Conservation (phyloP, 1,284 basidiomycete species). For the Ceratobasidium sp. region DNA sequence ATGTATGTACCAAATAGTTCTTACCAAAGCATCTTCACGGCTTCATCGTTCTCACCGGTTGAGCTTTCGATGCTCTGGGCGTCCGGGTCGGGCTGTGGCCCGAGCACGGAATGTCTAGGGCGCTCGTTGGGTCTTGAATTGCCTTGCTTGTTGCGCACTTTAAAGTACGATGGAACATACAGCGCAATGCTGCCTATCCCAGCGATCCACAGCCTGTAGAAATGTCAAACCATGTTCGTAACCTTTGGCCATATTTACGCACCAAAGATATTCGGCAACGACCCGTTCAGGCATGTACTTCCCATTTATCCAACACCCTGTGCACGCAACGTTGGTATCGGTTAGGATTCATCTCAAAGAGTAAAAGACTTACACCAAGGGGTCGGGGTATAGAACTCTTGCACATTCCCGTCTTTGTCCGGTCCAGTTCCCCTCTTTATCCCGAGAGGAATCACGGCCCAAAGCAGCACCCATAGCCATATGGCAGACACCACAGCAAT, state of each 20-base stretch:
- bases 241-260: neutral
- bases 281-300: slow-evolving; percentile 21
- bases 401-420: slow-evolving; percentile 4
- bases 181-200: slow-evolving; percentile 31
- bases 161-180: slow-evolving; percentile 36
- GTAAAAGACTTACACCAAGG: slow-evolving; percentile 33
- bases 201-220: slow-evolving; percentile 38
- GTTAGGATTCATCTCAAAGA: neutral
- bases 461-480: slow-evolving; percentile 34
- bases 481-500: slow-evolving; percentile 16
- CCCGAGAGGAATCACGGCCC: slow-evolving; percentile 17
- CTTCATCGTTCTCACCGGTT: neutral
- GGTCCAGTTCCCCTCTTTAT: neutral
- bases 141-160: slow-evolving; percentile 18
- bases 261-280: slow-evolving; percentile 40
- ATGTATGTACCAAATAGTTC: neutral
- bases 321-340: neutral
- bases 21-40: slow-evolving; percentile 32
- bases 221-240: neutral
- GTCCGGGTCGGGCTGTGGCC: neutral
- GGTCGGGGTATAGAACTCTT: slow-evolving; percentile 33
- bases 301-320: slow-evolving; percentile 41
- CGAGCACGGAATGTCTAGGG: too few relatives aligned
- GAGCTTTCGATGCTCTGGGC: neutral
- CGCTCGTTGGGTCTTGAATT: too few relatives aligned